phyloP scores from a whole-genome alignment of 176 grass and related monocot species.

The Zizania latifolia region DNA sequence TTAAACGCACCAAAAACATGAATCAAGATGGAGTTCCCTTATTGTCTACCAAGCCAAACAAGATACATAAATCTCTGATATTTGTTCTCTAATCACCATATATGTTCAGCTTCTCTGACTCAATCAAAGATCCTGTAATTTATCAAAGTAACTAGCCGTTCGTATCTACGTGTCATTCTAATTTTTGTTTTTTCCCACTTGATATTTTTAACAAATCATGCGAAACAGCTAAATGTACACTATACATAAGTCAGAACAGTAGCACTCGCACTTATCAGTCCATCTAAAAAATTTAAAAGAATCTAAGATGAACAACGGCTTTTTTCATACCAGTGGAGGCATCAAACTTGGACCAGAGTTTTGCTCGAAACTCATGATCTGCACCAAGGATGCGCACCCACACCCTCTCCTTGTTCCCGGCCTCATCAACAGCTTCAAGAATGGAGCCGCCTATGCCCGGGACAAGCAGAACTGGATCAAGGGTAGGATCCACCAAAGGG shows the following conservation, averaged over 20 bases:
- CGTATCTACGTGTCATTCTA: neutral
- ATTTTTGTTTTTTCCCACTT: neutral
- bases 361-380: conserved; percentile 73
- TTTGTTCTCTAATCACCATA: neutral
- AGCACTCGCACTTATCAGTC: neutral
- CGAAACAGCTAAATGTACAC: neutral
- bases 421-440: conserved; percentile 70
- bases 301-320: neutral
- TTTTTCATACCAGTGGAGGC: conserved; percentile 49
- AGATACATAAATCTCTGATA: neutral
- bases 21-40: neutral
- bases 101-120: neutral
- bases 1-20: neutral
- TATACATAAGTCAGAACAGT: neutral
- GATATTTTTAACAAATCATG: neutral
- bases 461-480: conserved; percentile 81
- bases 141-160: neutral
- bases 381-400: conserved; percentile 89
- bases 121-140: neutral
- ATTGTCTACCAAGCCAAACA: neutral
- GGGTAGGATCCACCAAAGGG: conserved; percentile 53
- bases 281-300: no score
- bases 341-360: conserved; percentile 90
- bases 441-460: conserved; percentile 83
- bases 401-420: conserved; percentile 68